Evolutionary conservation across 768 basidiomycete genomes (phyloP), one percentile per base, ranked within the genome.

Genomic region (Macrolepiota albuminosa): DNA sequence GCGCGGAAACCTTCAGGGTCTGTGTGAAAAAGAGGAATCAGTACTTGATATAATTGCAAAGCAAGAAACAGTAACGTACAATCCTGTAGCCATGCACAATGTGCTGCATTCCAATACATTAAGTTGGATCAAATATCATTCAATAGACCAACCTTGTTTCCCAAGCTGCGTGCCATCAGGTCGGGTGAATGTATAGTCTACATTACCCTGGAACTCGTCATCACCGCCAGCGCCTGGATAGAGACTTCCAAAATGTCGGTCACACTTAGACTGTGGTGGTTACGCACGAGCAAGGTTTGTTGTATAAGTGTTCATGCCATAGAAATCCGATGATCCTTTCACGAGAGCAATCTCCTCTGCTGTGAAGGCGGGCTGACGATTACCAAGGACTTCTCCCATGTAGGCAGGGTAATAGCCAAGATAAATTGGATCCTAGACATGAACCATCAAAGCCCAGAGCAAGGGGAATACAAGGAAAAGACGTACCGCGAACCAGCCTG

Each of bases 221-320:
- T 80, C 77, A 2, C 84, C 84, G 11, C 85, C 85, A 37, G 80
- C 81, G 64, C 79, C 84, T 86, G 60, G 0, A 51, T 33, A 60
- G 24, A 42, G 21, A 39, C 52, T 58, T 36, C 61, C 26, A 11
- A 18, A 16, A 39, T 31, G 37, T 36, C 6, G 36, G 53, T 18
- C 4, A 33, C 47, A 16, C 21, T 18, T 59, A 16, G 26, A 21
- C 37, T 2, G 18, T 34, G 14, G 8, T 13, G 56, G 14, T 18
- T 36, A 71, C 82, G 64, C 48, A 85, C 85, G 76, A 69, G 78
- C 80, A 50, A 88, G 76, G 63, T 85, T 83, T 11, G 84, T 87
- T 5, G 86, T 86, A 67, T 88, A 88, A 0, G 86, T 86, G 70
- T 87, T 88, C 81, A 87, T 82, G 36, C 86, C 86, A 67, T 86